Evolutionary conservation across 2,329 filamentous ascomycete species (phyloP).

Genomic region (Hymenoscyphus infarciens): DNA sequence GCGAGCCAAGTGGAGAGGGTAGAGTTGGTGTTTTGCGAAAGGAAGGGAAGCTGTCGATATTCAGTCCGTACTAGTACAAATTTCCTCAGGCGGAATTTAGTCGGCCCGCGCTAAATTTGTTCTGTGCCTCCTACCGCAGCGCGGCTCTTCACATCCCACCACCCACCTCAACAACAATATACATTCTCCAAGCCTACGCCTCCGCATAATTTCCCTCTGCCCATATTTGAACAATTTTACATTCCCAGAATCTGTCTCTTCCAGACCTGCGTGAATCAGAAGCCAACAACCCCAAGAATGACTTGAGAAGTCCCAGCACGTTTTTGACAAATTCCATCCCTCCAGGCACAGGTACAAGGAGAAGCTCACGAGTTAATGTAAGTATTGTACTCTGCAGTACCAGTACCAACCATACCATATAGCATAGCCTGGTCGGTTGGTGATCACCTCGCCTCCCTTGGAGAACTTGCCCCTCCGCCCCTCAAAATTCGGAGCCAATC

Average conservation of each 20-base stretch:
- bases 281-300: slow-evolving; percentile 25
- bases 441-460: not conserved
- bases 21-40: slow-evolving; percentile 4
- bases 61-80: slow-evolving; percentile 18
- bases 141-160: slow-evolving; percentile 21
- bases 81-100: slow-evolving; percentile 22
- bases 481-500: not conserved
- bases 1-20: slow-evolving; percentile 10
- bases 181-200: not conserved
- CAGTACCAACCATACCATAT: no score
- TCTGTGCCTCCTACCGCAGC: slow-evolving; percentile 9
- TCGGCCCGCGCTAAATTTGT: slow-evolving; percentile 23
- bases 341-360: slow-evolving; percentile 31
- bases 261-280: not conserved
- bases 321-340: slow-evolving; percentile 26
- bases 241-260: not conserved
- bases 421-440: slow-evolving; percentile 5
- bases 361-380: slow-evolving; percentile 18
- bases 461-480: not conserved
- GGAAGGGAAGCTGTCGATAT: not conserved
- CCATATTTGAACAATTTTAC: not conserved
- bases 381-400: slow-evolving; percentile 8
- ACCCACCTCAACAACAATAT: slow-evolving; percentile 19
- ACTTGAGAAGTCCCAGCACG: slow-evolving; percentile 29
- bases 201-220: not conserved